These are phyloP conservation scores for Lepidium sativum DNA, from an alignment of 345 rosid genomes.

Conservation along the genomic window DNA sequence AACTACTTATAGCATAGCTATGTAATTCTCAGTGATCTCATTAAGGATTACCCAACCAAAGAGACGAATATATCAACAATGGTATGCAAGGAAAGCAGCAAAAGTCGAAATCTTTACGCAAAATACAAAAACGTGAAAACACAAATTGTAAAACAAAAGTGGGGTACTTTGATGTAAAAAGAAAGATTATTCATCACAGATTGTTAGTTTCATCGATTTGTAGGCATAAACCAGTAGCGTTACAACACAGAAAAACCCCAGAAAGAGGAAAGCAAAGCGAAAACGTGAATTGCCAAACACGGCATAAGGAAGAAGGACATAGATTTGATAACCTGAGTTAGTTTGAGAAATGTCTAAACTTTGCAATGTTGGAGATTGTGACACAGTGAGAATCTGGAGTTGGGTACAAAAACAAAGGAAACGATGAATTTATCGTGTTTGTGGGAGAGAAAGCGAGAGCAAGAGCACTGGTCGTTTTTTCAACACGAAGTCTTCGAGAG, in stretches of 20 bases:
- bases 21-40: slow-evolving; percentile 22
- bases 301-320: slow-evolving; percentile 6
- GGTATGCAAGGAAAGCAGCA: slow-evolving; percentile 12
- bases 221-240: no score
- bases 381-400: slow-evolving; percentile 11
- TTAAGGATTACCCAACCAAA: slow-evolving; percentile 19
- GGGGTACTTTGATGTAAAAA: slow-evolving; percentile 31
- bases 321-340: slow-evolving; percentile 27
- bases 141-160: slow-evolving; percentile 26
- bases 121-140: slow-evolving; percentile 33
- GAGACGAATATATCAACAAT: slow-evolving; percentile 23
- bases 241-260: slow-evolving; percentile 8
- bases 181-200: slow-evolving; percentile 25
- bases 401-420: slow-evolving; percentile 3
- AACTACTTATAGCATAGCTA: slow-evolving; percentile 7
- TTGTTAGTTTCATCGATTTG: background rate
- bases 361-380: slow-evolving; percentile 25
- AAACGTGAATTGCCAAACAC: slow-evolving; percentile 33
- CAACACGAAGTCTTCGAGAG: slow-evolving; percentile 31
- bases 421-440: slow-evolving; percentile 9
- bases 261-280: background rate
- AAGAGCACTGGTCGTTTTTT: slow-evolving; percentile 26
- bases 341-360: background rate
- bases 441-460: background rate
- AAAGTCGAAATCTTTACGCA: slow-evolving; percentile 23